Conservation (phyloP, 1,284 basidiomycete genomes). For the Puccinia triticina region DNA sequence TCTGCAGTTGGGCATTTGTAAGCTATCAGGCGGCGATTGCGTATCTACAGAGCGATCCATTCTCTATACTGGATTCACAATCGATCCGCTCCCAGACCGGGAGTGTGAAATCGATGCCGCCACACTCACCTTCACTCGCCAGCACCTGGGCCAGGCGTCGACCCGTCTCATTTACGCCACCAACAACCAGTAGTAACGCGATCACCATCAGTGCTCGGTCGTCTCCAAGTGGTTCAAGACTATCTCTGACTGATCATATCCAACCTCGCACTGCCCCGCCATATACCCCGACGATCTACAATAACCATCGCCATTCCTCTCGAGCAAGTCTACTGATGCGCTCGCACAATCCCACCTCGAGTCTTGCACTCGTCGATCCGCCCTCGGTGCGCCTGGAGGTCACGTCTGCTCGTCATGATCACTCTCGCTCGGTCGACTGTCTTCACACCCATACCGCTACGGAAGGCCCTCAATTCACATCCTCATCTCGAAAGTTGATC, state of each 20-base stretch:
- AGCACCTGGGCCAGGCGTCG: conserved; percentile 44
- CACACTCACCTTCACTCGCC: conserved; percentile 44
- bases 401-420: conserved; percentile 39
- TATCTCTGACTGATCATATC: conserved; percentile 29
- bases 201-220: conserved; percentile 41
- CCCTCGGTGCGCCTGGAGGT: conserved; percentile 33
- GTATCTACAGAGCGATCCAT: conserved; percentile 52
- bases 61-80: conserved; percentile 46
- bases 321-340: conserved; percentile 12
- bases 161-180: conserved; percentile 51
- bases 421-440: conserved; percentile 44
- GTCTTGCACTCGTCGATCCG: conserved; percentile 34
- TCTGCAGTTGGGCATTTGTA: conserved; percentile 51
- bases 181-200: conserved; percentile 33
- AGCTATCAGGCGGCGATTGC: conserved; percentile 52
- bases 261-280: conserved; percentile 15
- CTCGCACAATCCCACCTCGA: conserved; percentile 25
- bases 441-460: conserved; percentile 22
- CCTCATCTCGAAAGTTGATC: conserved; percentile 26
- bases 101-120: conserved; percentile 47
- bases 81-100: conserved; percentile 40
- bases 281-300: conserved; percentile 12
- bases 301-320: conserved; percentile 19
- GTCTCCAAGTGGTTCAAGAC: conserved; percentile 32
- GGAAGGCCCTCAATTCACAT: conserved; percentile 11